Conservation (phyloP, 177 flowering plant species). For the Vitis hybrid region DNA sequence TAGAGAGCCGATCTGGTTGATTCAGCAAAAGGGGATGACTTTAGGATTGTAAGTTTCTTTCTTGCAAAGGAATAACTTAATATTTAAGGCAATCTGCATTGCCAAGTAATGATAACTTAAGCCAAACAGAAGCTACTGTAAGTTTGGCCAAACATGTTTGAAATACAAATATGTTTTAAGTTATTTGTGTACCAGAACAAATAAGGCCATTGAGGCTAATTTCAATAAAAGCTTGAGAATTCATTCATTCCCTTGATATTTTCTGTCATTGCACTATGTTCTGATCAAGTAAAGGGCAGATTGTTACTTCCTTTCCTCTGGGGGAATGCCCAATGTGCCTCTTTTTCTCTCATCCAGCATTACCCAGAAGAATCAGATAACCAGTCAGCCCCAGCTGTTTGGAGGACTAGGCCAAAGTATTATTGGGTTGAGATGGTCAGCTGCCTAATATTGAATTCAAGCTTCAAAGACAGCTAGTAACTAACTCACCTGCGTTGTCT, state of each 20-base stretch:
- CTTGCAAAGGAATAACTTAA: slow-evolving; percentile 11
- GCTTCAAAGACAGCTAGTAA: too few relatives aligned
- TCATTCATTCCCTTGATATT: not conserved
- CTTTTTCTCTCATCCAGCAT: not conserved
- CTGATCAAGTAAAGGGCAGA: not conserved
- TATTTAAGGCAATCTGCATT: slow-evolving; percentile 5
- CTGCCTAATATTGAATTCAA: too few relatives aligned
- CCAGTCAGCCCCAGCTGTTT: too few relatives aligned
- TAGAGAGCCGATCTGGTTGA: slow-evolving; percentile 50
- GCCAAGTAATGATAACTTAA: not conserved
- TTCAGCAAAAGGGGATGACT: not conserved
- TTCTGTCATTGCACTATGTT: not conserved
- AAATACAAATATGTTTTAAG: not conserved
- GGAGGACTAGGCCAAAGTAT: too few relatives aligned
- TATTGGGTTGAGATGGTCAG: too few relatives aligned
- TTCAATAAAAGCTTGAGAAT: not conserved
- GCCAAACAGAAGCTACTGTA: slow-evolving; percentile 2
- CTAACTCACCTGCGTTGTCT: too few relatives aligned
- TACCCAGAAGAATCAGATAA: too few relatives aligned
- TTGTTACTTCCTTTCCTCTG: not conserved
- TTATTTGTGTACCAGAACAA: not conserved
- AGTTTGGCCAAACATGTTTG: not conserved
- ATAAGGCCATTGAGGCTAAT: not conserved
- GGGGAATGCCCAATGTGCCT: too few relatives aligned
- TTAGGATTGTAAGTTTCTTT: slow-evolving; percentile 2